phyloP scores from a whole-genome alignment of 2,329 filamentous ascomycete species.

The Ophiocordyceps camponoti-rufipedis region DNA sequence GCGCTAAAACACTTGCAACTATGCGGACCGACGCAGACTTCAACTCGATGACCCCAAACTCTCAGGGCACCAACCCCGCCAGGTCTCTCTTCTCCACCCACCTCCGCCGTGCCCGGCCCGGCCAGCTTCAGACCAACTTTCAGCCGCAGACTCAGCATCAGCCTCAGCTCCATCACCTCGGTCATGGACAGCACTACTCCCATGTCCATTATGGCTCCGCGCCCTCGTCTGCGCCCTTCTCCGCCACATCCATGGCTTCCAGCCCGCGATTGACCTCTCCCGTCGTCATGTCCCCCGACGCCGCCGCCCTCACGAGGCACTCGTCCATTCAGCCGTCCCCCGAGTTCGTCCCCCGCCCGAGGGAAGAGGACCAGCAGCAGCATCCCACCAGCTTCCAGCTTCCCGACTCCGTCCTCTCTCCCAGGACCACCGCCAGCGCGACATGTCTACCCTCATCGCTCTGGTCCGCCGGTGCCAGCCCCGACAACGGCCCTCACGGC shows the following conservation, averaged over 20 bases:
- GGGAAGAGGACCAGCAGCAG: slow-evolving; percentile 27
- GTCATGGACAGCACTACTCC: background rate
- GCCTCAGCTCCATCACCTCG: background rate
- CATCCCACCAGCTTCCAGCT: slow-evolving; percentile 43
- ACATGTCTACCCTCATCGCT: background rate
- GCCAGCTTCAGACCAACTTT: slow-evolving; percentile 28
- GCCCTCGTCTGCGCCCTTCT: slow-evolving; percentile 23
- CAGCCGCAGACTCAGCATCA: slow-evolving; percentile 10
- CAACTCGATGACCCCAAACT: slow-evolving; percentile 5
- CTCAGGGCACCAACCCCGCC: slow-evolving; percentile 9
- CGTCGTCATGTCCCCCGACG: slow-evolving; percentile 32
- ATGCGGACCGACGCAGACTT: slow-evolving; percentile 10
- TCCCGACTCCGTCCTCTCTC: slow-evolving; percentile 50
- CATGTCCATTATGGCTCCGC: slow-evolving; percentile 6
- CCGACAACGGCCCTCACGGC: slow-evolving; percentile 1
- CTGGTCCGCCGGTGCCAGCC: background rate
- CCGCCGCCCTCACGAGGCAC: slow-evolving; percentile 33
- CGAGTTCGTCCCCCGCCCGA: slow-evolving; percentile 35
- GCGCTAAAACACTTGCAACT: slow-evolving; percentile 3
- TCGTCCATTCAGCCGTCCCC: slow-evolving; percentile 51
- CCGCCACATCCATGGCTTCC: slow-evolving; percentile 36
- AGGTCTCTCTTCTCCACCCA: slow-evolving; percentile 24
- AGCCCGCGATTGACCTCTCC: slow-evolving; percentile 37
- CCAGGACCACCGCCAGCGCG: slow-evolving; percentile 34
- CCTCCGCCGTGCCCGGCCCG: slow-evolving; percentile 23